Conservation (phyloP, 768 basidiomycete genomes). For the Gautieria morchelliformis region DNA sequence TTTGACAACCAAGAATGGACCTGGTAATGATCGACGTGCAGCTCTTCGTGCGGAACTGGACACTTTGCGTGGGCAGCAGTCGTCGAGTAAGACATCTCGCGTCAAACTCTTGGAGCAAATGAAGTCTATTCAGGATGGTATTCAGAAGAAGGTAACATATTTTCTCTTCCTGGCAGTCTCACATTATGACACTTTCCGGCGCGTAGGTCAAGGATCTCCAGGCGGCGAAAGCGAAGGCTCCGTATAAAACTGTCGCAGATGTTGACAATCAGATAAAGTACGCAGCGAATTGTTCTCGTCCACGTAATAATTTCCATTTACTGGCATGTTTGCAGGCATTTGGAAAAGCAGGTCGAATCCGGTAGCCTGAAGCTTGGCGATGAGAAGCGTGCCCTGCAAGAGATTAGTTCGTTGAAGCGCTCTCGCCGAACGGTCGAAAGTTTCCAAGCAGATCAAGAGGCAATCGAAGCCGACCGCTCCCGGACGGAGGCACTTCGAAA, state of each 20-base stretch:
- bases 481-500: conserved; percentile 71
- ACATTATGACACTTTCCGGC: not conserved
- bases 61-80: conserved; percentile 67
- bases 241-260: conserved; percentile 76
- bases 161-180: not conserved
- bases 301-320: not conserved
- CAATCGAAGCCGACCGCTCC: conserved; percentile 71
- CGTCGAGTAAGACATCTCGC: conserved; percentile 60
- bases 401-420: conserved; percentile 69
- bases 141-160: conserved; percentile 66
- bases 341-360: conserved; percentile 88
- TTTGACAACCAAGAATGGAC: conserved; percentile 45
- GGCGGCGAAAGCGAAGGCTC: conserved; percentile 63
- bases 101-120: conserved; percentile 70
- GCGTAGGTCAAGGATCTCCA: conserved; percentile 79
- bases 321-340: conserved; percentile 37
- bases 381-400: conserved; percentile 90
- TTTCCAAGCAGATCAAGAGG: conserved; percentile 69
- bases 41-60: conserved; percentile 77
- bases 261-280: conserved; percentile 84
- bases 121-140: conserved; percentile 63
- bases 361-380: conserved; percentile 88
- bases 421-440: conserved; percentile 66
- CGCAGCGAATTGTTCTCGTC: conserved; percentile 19
- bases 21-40: conserved; percentile 62